These are phyloP conservation scores for Helianthus tuberosus DNA, from an alignment of 129 eudicot genomes.

Conservation along the genomic window DNA sequence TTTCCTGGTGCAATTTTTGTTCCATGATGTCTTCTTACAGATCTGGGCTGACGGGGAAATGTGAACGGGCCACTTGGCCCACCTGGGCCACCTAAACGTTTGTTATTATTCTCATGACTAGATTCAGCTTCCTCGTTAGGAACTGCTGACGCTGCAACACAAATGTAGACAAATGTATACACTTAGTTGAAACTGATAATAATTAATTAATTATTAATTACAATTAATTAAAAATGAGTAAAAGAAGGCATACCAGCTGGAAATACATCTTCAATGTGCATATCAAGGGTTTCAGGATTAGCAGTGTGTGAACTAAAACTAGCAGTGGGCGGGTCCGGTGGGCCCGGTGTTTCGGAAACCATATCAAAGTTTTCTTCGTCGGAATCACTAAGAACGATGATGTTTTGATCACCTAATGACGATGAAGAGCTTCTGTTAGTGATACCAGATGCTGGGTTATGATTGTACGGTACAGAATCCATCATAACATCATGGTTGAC, in stretches of 20 bases:
- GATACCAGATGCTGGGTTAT: constrained; percentile 27
- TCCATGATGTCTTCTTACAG: constrained; percentile 34
- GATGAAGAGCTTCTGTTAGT: constrained; percentile 37
- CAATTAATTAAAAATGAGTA: not conserved
- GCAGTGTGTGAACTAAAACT: constrained; percentile 32
- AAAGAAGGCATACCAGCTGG: constrained; percentile 40
- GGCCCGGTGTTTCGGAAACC: constrained; percentile 25
- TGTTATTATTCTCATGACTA: constrained; percentile 20
- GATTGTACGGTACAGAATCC: constrained; percentile 28
- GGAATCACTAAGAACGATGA: constrained; percentile 68
- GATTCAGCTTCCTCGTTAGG: constrained; percentile 34
- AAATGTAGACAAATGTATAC: not conserved
- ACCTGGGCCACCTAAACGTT: constrained; percentile 28
- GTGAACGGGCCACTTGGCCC: constrained; percentile 37
- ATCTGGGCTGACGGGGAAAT: constrained; percentile 45
- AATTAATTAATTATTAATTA: not conserved
- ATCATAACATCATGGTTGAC: constrained; percentile 35
- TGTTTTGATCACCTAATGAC: constrained; percentile 36
- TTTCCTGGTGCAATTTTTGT: constrained; percentile 11
- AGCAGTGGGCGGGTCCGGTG: constrained; percentile 22
- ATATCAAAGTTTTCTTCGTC: constrained; percentile 52
- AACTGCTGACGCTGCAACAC: constrained; percentile 25
- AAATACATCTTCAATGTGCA: constrained; percentile 11
- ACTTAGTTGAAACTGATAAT: not conserved
- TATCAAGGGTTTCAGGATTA: constrained; percentile 20